These are phyloP conservation scores for Arthrinium puccinioides DNA, from an alignment of 2,329 filamentous ascomycete species.

Conservation along the genomic window DNA sequence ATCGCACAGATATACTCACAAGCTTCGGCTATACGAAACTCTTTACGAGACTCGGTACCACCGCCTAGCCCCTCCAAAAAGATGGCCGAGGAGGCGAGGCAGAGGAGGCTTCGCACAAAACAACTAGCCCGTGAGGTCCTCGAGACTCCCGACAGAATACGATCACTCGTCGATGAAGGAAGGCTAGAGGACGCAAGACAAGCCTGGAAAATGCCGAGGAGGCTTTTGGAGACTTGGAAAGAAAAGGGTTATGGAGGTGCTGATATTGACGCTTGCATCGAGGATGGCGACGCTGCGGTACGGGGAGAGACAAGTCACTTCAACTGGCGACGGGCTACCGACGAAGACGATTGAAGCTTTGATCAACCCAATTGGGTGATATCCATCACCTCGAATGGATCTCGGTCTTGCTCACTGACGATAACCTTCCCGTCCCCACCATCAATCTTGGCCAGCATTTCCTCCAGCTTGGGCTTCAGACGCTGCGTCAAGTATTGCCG, in stretches of 20 bases:
- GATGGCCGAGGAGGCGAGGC: slow-evolving; percentile 23
- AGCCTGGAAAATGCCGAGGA: slow-evolving; percentile 48
- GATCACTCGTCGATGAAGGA: slow-evolving; percentile 50
- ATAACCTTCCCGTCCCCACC: slow-evolving; percentile 50
- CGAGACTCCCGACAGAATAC: slow-evolving; percentile 51
- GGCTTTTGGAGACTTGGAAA: slow-evolving; percentile 45
- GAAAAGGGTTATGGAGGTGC: slow-evolving; percentile 45
- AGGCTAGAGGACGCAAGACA: slow-evolving; percentile 51
- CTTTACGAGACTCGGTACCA: slow-evolving; percentile 39
- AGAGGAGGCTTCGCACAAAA: slow-evolving; percentile 33
- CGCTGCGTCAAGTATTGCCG: slow-evolving; percentile 69
- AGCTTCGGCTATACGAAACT: slow-evolving; percentile 46
- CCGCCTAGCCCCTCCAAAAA: slow-evolving; percentile 34
- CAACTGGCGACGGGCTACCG: slow-evolving; percentile 15
- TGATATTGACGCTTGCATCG: slow-evolving; percentile 46
- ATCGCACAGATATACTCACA: slow-evolving; percentile 67
- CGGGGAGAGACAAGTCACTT: slow-evolving; percentile 18
- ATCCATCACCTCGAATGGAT: slow-evolving; percentile 78
- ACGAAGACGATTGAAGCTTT: slow-evolving; percentile 10
- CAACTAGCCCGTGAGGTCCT: slow-evolving; percentile 58
- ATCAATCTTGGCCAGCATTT: slow-evolving; percentile 42
- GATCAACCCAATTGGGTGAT: slow-evolving; percentile 27
- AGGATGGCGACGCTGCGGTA: slow-evolving; percentile 47
- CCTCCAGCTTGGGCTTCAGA: slow-evolving; percentile 59
- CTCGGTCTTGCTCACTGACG: slow-evolving; percentile 73